A percentile compares a stretch with the other conserved stretches of the same genome.
phyloP scores from a whole-genome alignment of 805 yeast genomes.

The Wickerhamomyces mucosus region DNA sequence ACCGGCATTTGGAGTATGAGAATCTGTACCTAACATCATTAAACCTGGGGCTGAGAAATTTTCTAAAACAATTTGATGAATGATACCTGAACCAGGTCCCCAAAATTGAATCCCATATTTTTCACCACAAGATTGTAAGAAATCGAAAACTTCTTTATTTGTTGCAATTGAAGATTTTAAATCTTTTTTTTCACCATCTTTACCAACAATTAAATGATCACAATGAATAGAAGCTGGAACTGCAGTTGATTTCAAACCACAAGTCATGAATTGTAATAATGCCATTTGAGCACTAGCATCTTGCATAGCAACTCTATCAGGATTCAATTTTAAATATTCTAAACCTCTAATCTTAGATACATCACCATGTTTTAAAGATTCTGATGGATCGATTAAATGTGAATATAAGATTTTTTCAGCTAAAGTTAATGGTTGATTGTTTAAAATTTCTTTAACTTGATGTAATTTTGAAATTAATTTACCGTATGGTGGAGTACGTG shows the following conservation, averaged over 20 bases:
- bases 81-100: constrained; percentile 99
- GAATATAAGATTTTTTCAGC: constrained; percentile 94
- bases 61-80: constrained; percentile 95
- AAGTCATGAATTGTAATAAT: constrained; percentile 95
- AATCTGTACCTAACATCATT: constrained; percentile 96
- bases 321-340: constrained; percentile 84
- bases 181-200: constrained; percentile 83
- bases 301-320: constrained; percentile 99
- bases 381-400: constrained; percentile 84
- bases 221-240: constrained; percentile 97
- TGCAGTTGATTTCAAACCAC: constrained; percentile 77
- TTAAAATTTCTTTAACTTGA: constrained; percentile 54
- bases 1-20: constrained; percentile 99
- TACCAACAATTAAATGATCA: constrained; percentile 96
- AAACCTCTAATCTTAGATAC: constrained; percentile 65
- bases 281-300: constrained; percentile 99
- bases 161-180: constrained; percentile 71
- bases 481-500: constrained; percentile 84
- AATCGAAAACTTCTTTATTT: constrained; percentile 93
- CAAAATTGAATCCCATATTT: constrained; percentile 97
- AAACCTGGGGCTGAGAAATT: constrained; percentile 96
- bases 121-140: constrained; percentile 84
- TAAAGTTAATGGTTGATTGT: constrained; percentile 71
- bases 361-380: constrained; percentile 49
- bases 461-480: constrained; percentile 57